Evolutionary conservation across 805 yeast genomes (phyloP).

Genomic region (Groenewaldozyma salmanticensis): DNA sequence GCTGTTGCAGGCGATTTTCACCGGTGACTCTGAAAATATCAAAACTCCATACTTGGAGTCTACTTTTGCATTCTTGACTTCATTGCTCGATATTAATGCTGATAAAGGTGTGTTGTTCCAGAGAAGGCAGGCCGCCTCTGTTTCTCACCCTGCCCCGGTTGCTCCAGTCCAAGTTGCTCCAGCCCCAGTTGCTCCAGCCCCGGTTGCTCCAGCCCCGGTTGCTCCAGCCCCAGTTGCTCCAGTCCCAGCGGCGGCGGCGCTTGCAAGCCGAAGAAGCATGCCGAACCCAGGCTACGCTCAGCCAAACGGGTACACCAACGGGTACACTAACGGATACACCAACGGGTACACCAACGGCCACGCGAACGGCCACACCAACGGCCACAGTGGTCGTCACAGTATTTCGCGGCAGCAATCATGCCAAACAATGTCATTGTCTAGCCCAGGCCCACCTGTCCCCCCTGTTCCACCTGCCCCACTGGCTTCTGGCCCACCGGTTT

Average conservation of each 20-base stretch:
- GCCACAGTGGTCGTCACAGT: too few species aligned
- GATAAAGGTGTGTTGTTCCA: constrained; percentile 4
- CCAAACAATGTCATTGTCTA: too few species aligned
- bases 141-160: neutral
- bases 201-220: constrained; percentile 1
- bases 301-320: too few species aligned
- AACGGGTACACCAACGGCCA: too few species aligned
- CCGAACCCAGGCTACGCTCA: too few species aligned
- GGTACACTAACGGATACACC: too few species aligned
- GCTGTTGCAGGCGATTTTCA: constrained; percentile 72
- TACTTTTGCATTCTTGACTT: constrained; percentile 48
- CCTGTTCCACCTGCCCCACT: constrained; percentile 2
- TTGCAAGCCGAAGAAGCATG: too few species aligned
- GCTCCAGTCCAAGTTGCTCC: constrained; percentile 1
- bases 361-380: too few species aligned
- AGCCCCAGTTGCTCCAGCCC: constrained; percentile 1
- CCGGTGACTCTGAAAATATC: constrained; percentile 81
- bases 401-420: too few species aligned
- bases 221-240: neutral
- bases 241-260: constrained; percentile 4
- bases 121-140: constrained; percentile 1
- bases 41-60: constrained; percentile 88
- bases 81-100: constrained; percentile 21
- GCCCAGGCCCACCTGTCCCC: too few species aligned
- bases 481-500: constrained; percentile 4